phyloP scores from a whole-genome alignment of 179 eudicot genomes.

The Heliamphora pulchella region DNA sequence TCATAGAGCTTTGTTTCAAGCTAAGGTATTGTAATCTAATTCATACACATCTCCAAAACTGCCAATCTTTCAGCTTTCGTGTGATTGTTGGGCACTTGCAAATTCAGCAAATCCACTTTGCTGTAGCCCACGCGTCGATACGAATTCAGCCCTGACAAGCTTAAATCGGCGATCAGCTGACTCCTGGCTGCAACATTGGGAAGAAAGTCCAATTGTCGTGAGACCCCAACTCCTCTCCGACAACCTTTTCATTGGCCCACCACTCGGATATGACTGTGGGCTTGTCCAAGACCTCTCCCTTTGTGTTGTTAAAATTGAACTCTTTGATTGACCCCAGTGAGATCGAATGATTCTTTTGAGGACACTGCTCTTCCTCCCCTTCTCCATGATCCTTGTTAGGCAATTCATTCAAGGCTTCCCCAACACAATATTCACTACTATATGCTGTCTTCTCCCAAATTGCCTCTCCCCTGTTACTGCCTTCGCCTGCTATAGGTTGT shows the following conservation, averaged over 20 bases:
- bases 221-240: conserved; percentile 45
- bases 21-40: neutral
- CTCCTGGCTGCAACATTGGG: conserved; percentile 56
- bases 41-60: neutral
- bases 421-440: conserved; percentile 14
- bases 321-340: conserved; percentile 74
- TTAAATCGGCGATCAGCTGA: conserved; percentile 29
- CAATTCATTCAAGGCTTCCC: conserved; percentile 24
- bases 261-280: conserved; percentile 49
- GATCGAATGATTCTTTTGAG: conserved; percentile 57
- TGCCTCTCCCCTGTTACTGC: conserved; percentile 15
- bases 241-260: conserved; percentile 87
- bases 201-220: conserved; percentile 77
- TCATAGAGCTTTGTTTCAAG: neutral
- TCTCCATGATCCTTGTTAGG: conserved; percentile 26
- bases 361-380: conserved; percentile 36
- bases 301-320: conserved; percentile 66
- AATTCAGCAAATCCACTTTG: neutral
- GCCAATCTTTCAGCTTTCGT: neutral
- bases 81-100: neutral
- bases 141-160: neutral
- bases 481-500: conserved; percentile 6
- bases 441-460: conserved; percentile 11
- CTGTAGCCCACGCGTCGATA: neutral
- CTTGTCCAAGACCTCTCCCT: conserved; percentile 43